phyloP scores from a whole-genome alignment of 805 yeast species.

The Martiniozyma abietophila region DNA sequence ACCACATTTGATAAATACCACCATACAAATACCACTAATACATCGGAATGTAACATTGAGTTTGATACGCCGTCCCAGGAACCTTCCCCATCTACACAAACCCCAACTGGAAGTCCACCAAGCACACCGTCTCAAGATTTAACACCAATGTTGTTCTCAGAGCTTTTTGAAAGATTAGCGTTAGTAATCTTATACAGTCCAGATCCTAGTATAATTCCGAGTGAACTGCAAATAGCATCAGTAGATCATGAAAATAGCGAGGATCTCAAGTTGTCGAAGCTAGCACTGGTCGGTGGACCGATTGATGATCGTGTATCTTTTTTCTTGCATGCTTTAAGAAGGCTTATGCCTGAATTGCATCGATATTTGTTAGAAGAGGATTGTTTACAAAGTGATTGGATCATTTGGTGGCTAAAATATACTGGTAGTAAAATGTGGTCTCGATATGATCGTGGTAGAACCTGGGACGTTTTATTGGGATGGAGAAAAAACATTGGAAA shows the following conservation, averaged over 20 bases:
- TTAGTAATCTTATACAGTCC: conserved; percentile 72
- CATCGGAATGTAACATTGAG: conserved; percentile 15
- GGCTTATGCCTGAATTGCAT: conserved; percentile 64
- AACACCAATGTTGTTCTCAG: conserved; percentile 46
- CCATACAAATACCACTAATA: conserved; percentile 11
- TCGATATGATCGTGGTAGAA: conserved; percentile 69
- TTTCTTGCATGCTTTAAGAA: conserved; percentile 55
- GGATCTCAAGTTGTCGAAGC: conserved; percentile 11
- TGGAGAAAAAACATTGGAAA: conserved; percentile 42
- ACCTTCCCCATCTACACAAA: conserved; percentile 20
- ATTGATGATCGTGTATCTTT: conserved; percentile 59
- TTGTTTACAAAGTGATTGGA: conserved; percentile 74
- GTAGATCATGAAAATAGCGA: conserved; percentile 8
- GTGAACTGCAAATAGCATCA: conserved; percentile 11
- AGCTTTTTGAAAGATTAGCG: conserved; percentile 65
- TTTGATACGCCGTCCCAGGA: conserved; percentile 18
- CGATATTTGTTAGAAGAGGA: conserved; percentile 75
- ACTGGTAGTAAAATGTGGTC: conserved; percentile 83
- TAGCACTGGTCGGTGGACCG: conserved; percentile 41
- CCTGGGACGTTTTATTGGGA: conserved; percentile 84
- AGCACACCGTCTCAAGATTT: conserved; percentile 14
- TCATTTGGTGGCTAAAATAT: conserved; percentile 91
- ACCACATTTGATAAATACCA: conserved; percentile 24
- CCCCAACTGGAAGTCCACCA: conserved; percentile 18
- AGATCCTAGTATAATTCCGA: conserved; percentile 27